These are phyloP conservation scores for Kwoniella bestiolae DNA, from an alignment of 768 basidiomycete species.

Conservation along the genomic window DNA sequence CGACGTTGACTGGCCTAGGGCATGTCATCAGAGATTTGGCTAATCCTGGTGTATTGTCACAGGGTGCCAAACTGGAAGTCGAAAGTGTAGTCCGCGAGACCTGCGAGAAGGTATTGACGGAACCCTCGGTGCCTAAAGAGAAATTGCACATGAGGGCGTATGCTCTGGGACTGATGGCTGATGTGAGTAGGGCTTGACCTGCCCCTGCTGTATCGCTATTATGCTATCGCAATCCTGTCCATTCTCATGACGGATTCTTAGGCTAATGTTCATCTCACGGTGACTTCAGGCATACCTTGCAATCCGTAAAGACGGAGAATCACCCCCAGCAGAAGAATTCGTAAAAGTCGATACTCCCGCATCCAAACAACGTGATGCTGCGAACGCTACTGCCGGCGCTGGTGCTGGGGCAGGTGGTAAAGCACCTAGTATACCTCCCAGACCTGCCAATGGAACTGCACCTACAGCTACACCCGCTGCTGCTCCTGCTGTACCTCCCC, in stretches of 20 bases:
- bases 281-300: conserved; percentile 50
- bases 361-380: conserved; percentile 51
- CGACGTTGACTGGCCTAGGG: neutral
- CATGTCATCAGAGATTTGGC: neutral
- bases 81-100: conserved; percentile 56
- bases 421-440: conserved; percentile 6
- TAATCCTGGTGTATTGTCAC: neutral
- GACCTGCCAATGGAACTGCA: neutral
- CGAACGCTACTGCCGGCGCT: neutral
- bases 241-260: neutral
- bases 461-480: conserved; percentile 3
- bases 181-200: conserved; percentile 51
- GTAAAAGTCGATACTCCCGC: conserved; percentile 55
- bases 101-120: conserved; percentile 55
- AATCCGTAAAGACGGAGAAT: conserved; percentile 51
- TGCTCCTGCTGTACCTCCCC: conserved; percentile 26
- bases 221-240: neutral
- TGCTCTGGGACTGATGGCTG: conserved; percentile 54
- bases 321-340: conserved; percentile 42
- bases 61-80: conserved; percentile 58
- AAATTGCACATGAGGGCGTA: conserved; percentile 52
- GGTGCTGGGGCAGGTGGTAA: neutral
- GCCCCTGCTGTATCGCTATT: neutral
- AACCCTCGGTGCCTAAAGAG: conserved; percentile 47
- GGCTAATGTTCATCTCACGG: neutral